Evolutionary conservation across 2,329 filamentous ascomycete genomes (phyloP), one percentile per base, ranked within the genome.

Genomic region (Arachnomyces sp.): DNA sequence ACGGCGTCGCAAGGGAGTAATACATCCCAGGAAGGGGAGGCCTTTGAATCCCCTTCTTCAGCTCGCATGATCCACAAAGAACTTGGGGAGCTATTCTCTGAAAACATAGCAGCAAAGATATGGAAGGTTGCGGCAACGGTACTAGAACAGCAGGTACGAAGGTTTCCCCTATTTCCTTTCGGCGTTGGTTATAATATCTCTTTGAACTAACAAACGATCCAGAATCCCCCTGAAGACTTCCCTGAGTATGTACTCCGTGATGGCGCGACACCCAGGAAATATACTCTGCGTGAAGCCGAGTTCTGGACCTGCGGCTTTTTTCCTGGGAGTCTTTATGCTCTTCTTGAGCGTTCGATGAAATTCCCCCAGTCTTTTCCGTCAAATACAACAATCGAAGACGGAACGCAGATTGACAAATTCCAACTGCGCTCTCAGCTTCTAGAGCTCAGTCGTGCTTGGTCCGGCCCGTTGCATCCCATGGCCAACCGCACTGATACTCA

Each of bases 401-500:
- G 4, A n/a, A 6, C 13, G 14, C 13, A 6, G 3, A n/a, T 13
- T 4, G 29, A 12, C 21, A 38, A 31, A 9, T 6, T 9, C 6
- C n/a, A 9, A 7, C 29, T 50, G 14, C 46, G 45, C 30, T 31
- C 38, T 11, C 39, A 47, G n/a, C 42, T 60, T 2, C 44, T 52
- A 9, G 25, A 17, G 1, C 38, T 62, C 3, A 56, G 60, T 37
- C 34, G 39, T 13, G 42, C 41, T 12, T 67, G 61, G 63, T 38
- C 60, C 11, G 51, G 51, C 18, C 62, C 63, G 1, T 42, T 67
- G 2, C 54, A 63, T 34, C 44, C 18, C 6, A 67, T 66, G 60
- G 49, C 59, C 7, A 51, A 40, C 46, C 64, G 71, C 17, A 75
- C 61, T 3, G 69, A 75, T 40, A 75, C 71, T 0, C 72, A 75